phyloP scores from a whole-genome alignment of 371 early-diverging fungal genomes.

The Choanephora cucurbitarum region DNA sequence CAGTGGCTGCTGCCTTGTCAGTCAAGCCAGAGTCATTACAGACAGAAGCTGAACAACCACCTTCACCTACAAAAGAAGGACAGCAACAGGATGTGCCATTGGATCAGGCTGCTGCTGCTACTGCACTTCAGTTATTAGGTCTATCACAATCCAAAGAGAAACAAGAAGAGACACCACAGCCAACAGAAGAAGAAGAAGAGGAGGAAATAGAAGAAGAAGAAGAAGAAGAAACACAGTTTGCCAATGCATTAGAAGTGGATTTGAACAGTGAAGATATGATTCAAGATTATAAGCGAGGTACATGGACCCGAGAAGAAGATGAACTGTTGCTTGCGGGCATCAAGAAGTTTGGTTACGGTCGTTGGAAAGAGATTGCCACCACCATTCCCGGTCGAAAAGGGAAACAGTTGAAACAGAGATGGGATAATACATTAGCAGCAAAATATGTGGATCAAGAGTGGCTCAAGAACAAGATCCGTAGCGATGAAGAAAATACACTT shows the following conservation, averaged over 20 bases:
- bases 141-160: constrained; percentile 10
- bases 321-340: constrained; percentile 44
- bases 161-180: constrained; percentile 3
- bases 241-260: too few species aligned
- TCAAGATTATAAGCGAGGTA: constrained; percentile 42
- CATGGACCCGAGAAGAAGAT: constrained; percentile 50
- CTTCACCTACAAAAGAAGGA: background rate
- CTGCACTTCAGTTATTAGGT: constrained; percentile 24
- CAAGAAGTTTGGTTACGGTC: constrained; percentile 45
- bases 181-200: background rate
- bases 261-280: constrained; percentile 30
- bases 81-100: background rate
- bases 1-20: constrained; percentile 42
- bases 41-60: too few species aligned
- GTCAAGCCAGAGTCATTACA: constrained; percentile 27
- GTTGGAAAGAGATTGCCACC: constrained; percentile 49
- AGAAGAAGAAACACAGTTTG: too few species aligned
- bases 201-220: constrained; percentile 18
- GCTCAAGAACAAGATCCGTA: constrained; percentile 35
- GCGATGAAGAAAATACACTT: constrained; percentile 13
- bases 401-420: constrained; percentile 49
- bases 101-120: constrained; percentile 35
- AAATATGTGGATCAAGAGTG: constrained; percentile 49
- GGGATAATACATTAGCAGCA: constrained; percentile 47
- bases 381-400: constrained; percentile 45